Conservation (phyloP, 805 yeast genomes). For the Hanseniaspora occidentalis region DNA sequence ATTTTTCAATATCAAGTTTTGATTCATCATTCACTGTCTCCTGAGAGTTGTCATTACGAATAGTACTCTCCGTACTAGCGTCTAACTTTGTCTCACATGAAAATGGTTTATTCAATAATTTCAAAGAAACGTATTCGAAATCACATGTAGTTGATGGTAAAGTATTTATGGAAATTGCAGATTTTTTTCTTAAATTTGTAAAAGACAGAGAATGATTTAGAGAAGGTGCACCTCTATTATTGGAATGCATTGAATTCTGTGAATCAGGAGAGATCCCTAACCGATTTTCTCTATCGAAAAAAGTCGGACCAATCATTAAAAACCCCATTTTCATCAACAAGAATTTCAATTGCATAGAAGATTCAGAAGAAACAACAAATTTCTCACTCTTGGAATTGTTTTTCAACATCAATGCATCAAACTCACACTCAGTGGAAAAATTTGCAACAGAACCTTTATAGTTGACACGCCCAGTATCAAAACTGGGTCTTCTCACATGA, state of each 20-base stretch:
- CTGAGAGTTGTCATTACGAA: too few relatives aligned
- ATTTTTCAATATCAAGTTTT: not conserved
- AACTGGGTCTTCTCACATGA: too few relatives aligned
- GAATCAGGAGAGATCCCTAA: too few relatives aligned
- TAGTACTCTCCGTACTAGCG: too few relatives aligned
- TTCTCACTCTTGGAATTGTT: constrained; percentile 24
- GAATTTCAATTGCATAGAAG: constrained; percentile 30
- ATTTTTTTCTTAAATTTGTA: not conserved
- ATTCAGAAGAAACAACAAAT: constrained; percentile 32
- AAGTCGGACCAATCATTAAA: constrained; percentile 12
- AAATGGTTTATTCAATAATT: not conserved
- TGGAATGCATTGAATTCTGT: not conserved
- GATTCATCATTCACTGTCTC: not conserved
- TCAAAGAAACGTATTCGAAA: not conserved
- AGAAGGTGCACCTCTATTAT: too few relatives aligned
- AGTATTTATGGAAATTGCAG: not conserved
- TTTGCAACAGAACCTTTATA: too few relatives aligned
- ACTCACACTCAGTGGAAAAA: constrained; percentile 15
- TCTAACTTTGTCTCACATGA: too few relatives aligned
- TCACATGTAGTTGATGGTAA: not conserved
- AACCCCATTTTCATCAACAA: constrained; percentile 24
- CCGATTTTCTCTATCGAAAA: not conserved
- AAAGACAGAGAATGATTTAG: not conserved
- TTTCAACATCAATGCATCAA: constrained; percentile 27
- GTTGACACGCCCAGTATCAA: too few relatives aligned